Conservation (phyloP, 306 rosid species). For the Citrullus amarus region DNA sequence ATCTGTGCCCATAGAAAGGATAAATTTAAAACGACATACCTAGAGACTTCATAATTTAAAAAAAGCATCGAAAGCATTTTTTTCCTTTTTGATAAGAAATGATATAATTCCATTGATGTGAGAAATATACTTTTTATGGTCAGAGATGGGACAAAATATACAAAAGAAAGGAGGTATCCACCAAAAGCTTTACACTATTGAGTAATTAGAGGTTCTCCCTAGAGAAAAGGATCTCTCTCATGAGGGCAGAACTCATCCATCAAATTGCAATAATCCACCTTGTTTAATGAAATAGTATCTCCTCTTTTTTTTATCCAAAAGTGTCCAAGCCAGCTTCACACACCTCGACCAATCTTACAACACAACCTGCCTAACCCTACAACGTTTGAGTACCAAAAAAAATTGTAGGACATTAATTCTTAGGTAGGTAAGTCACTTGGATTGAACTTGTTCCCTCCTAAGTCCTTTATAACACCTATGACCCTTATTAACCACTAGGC, state of each 20-base stretch:
- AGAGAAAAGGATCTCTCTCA: background rate
- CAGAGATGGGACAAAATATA: background rate
- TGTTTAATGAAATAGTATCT: background rate
- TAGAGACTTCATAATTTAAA: background rate
- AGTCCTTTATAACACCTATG: too few species aligned
- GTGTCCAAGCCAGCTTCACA: too few species aligned
- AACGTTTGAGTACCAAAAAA: too few species aligned
- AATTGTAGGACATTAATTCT: too few species aligned
- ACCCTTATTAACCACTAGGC: too few species aligned
- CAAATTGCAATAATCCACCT: background rate
- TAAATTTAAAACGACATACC: background rate
- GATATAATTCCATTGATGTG: background rate
- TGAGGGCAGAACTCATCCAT: background rate
- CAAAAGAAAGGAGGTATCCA: background rate
- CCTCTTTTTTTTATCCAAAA: too few species aligned
- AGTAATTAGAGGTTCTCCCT: background rate
- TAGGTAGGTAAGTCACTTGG: too few species aligned
- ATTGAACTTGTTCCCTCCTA: too few species aligned
- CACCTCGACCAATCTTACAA: too few species aligned
- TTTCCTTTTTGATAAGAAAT: background rate
- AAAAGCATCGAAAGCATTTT: background rate
- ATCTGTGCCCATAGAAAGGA: background rate
- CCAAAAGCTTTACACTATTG: background rate
- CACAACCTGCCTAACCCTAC: too few species aligned
- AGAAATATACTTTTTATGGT: too few species aligned